Percentiles rank a stretch among this genome's conserved stretches.
Evolutionary conservation across 345 rosid species (phyloP).

Genomic region (Excoecaria cochinchinensis): DNA sequence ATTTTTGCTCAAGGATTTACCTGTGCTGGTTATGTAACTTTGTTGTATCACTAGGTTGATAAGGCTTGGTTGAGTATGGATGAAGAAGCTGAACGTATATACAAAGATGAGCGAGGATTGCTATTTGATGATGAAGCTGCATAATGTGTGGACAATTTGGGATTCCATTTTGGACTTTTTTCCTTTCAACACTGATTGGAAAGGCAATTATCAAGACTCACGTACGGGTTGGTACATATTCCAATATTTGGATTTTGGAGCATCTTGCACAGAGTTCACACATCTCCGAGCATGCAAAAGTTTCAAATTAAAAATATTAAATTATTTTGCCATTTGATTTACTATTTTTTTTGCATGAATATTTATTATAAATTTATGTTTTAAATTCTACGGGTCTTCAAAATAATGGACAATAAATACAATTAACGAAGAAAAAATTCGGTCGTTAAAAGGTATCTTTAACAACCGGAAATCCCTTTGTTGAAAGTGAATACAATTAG

Average conservation of each 20-base stretch:
- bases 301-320: too few relatives aligned
- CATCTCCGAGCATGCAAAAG: too few relatives aligned
- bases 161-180: constrained; percentile 85
- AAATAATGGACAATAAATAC: too few relatives aligned
- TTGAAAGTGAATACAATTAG: too few relatives aligned
- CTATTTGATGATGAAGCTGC: constrained; percentile 97
- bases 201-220: constrained; percentile 93
- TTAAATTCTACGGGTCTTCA: too few relatives aligned
- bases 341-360: too few relatives aligned
- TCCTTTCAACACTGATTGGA: constrained; percentile 80
- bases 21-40: background rate
- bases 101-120: constrained; percentile 72
- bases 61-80: constrained; percentile 87
- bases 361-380: too few relatives aligned
- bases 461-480: too few relatives aligned
- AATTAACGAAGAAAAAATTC: too few relatives aligned
- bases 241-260: background rate
- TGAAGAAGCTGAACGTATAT: constrained; percentile 88
- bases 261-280: too few relatives aligned
- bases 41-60: constrained; percentile 56
- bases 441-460: too few relatives aligned
- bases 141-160: constrained; percentile 99
- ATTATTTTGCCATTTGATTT: too few relatives aligned
- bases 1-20: background rate
- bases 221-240: constrained; percentile 62